Evolutionary conservation across 2,329 filamentous ascomycete species (phyloP), one percentile per base, ranked within the genome.

Genomic region (Beauveria australis): DNA sequence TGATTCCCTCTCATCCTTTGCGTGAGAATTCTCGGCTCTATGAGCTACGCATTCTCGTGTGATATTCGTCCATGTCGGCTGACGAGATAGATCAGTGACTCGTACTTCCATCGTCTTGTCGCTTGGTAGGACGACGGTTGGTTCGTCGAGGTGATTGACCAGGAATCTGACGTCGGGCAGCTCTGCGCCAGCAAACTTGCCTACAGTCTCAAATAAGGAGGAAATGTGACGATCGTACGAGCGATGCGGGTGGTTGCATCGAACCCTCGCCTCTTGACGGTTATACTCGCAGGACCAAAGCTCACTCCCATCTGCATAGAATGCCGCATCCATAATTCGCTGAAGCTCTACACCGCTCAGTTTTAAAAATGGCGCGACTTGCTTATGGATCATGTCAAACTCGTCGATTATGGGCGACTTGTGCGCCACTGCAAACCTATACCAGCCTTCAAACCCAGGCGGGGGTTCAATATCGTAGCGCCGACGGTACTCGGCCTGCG

Each of bases 381-480:
- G 62, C 0, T 75, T 61, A 46, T 74, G 67, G 2, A 82, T 77
- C 0, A 66, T 70, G 44, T 82, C 76, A 30, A 78, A 82, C 3
- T 81, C 76, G 61, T 82, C 79, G 37, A 82, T 79, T n/a, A 81
- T 72, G 0, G 71, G 70, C 0, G 78, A 80, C 2, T 74, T 37
- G 1, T 77, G 67, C 0, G 64, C 63, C 1, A 65, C 54, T 0
- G 79, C 78, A 53, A 73, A 81, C 1, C 72, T 64, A 24, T 73
- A 78, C 80, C 79, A 82, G 3, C 63, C 67, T 1, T 76, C 67
- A 33, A 82, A 82, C 0, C 80, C 79, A 0, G 70, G 67, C 0
- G 80, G 80, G 0, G 79, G 79, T 1, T 75, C 69, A 1, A 73
- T 65, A 0, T 62, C 63, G 60, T 82, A 81, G 22, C 78, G 72